phyloP scores from a whole-genome alignment of 169 alveolate species.

The Cryptosporidium muris region DNA sequence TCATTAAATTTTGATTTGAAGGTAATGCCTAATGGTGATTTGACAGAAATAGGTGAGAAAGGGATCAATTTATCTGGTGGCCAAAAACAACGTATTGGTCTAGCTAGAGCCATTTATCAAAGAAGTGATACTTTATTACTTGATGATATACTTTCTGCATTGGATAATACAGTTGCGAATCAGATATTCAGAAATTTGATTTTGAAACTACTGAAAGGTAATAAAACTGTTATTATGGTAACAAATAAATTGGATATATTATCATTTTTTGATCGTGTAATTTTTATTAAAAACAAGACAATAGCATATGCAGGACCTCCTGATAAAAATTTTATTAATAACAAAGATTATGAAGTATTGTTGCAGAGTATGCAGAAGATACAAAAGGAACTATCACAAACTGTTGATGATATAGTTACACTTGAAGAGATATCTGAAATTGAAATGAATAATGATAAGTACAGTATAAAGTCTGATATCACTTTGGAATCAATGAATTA shows the following conservation, averaged over 20 bases:
- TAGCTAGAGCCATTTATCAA: constrained; percentile 86
- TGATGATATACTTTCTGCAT: constrained; percentile 85
- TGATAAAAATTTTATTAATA: constrained; percentile 1
- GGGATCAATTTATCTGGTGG: constrained; percentile 86
- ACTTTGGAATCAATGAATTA: constrained; percentile 10
- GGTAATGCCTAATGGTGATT: constrained; percentile 75
- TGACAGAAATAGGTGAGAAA: constrained; percentile 83
- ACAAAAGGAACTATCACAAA: constrained; percentile 38
- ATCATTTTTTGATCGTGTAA: constrained; percentile 26
- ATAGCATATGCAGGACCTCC: constrained; percentile 58
- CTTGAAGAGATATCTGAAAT: constrained; percentile 62
- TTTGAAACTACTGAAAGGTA: constrained; percentile 13
- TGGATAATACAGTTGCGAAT: constrained; percentile 81
- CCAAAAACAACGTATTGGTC: constrained; percentile 80
- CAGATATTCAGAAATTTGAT: constrained; percentile 74
- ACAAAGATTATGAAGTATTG: constrained; percentile 47
- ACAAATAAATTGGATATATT: constrained; percentile 72
- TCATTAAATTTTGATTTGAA: constrained; percentile 73
- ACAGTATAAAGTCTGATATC: background rate
- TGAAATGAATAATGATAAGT: background rate
- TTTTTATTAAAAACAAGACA: constrained; percentile 25
- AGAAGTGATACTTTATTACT: constrained; percentile 78
- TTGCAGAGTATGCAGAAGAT: constrained; percentile 33
- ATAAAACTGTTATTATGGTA: constrained; percentile 73
- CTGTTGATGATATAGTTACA: constrained; percentile 56